Evolutionary conservation across 805 yeast species (phyloP), one percentile per base, ranked within the genome.

Genomic region (Jamesozyma rosinii): DNA sequence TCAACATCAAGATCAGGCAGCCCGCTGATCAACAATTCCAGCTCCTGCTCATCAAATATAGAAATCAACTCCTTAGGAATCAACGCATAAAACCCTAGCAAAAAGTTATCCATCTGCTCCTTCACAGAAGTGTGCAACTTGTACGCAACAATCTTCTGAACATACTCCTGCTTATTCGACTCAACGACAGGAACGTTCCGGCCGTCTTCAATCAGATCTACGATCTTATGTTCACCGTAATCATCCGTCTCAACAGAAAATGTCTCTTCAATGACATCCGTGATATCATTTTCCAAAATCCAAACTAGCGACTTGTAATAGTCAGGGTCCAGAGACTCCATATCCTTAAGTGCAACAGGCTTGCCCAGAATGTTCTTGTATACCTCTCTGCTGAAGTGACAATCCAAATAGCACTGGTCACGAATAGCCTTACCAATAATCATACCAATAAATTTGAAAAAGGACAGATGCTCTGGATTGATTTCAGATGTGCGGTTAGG

Each of bases 281-380:
- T 90, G 42, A 92, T 90, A 64, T 92, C 96, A 65, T 92, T 92
- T 54, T 90, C 95, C 43, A 92, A 67, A 84, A 92, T 92, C 98
- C 98, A 92, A 57, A 81, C 74, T 55, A 92, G 67, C 1, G 96
- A 86, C 62, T 89, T 90, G 67, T 83, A 88, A 59, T 92, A 92
- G 48, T 87, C 96, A 44, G 86, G 70, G 61, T 92, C 99, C 47
- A 92, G 70, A 0, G 89, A 83, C 59, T 92, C 97, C 87, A 92
- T 83, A 58, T 92, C 99, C 54, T 85, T 86, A 54, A 92, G 71
- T 0, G 94, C 76, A 9, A 89, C 95, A 1, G 82, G 71, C 45
- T 79, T 75, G 4, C 92, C 86, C 38, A 92, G 68, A 40, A 92
- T 77, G 49, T 81, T 74, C 66, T 92, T 92, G 69, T 92, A 92